A percentile compares a stretch with the other conserved stretches of the same genome.
phyloP scores from a whole-genome alignment of 2,329 filamentous ascomycete species.

The Xylaria sp. region DNA sequence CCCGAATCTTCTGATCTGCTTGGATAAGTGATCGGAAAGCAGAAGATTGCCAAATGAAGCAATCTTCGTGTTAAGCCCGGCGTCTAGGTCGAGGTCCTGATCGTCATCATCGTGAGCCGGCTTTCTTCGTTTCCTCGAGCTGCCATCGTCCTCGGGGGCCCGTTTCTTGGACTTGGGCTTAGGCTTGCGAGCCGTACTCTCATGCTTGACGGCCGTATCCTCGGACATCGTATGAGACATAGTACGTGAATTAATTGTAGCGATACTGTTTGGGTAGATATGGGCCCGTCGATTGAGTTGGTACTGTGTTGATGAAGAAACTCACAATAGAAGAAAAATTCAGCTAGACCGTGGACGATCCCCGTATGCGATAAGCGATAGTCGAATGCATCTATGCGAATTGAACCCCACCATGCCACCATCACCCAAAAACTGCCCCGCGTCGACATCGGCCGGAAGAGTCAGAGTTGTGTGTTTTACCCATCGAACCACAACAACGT shows the following conservation, averaged over 20 bases:
- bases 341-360: slow-evolving; percentile 14
- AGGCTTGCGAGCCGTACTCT: slow-evolving; percentile 30
- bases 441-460: slow-evolving; percentile 27
- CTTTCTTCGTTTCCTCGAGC: slow-evolving; percentile 56
- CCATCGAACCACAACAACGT: background rate
- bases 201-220: slow-evolving; percentile 18
- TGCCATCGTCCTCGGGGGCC: slow-evolving; percentile 52
- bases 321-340: slow-evolving; percentile 13
- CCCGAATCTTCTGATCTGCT: slow-evolving; percentile 77
- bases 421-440: slow-evolving; percentile 29
- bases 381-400: slow-evolving; percentile 21
- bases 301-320: background rate
- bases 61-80: slow-evolving; percentile 79
- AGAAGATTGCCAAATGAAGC: slow-evolving; percentile 80
- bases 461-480: slow-evolving; percentile 20
- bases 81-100: slow-evolving; percentile 64
- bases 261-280: background rate
- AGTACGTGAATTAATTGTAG: background rate
- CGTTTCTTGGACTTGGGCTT: slow-evolving; percentile 55
- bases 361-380: background rate
- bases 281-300: slow-evolving; percentile 1
- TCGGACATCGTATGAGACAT: slow-evolving; percentile 23
- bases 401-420: slow-evolving; percentile 21
- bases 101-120: slow-evolving; percentile 58
- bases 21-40: slow-evolving; percentile 82